phyloP scores from a whole-genome alignment of 2,329 filamentous ascomycete genomes.

The Dothiorella sarmentorum region DNA sequence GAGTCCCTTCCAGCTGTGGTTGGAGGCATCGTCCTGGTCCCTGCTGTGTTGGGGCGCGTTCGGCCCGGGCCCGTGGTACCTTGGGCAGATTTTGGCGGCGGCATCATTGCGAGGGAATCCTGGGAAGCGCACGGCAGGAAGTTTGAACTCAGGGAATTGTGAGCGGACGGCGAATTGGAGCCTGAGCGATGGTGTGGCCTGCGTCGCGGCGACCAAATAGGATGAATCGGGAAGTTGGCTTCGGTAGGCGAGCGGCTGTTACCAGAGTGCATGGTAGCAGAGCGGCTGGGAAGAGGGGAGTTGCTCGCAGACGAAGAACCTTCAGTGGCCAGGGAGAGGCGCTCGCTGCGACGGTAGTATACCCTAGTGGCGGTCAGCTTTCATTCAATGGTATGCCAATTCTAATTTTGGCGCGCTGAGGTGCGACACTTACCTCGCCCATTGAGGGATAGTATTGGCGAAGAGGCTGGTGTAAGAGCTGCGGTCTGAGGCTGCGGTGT shows the following conservation, averaged over 20 bases:
- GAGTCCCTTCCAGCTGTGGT: background rate
- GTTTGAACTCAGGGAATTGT: background rate
- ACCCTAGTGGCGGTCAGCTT: conserved; percentile 23
- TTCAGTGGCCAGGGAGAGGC: conserved; percentile 31
- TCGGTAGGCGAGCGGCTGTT: conserved; percentile 37
- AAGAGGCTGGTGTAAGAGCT: conserved; percentile 28
- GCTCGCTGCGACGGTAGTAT: conserved; percentile 38
- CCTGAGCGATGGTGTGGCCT: conserved; percentile 29
- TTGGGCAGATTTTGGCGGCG: background rate
- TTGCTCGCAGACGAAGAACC: conserved; percentile 17
- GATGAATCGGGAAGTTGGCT: conserved; percentile 33
- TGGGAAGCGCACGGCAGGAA: conserved; percentile 2
- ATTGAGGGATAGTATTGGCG: conserved; percentile 35
- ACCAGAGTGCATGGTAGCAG: conserved; percentile 35
- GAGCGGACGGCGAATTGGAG: background rate
- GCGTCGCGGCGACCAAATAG: conserved; percentile 38
- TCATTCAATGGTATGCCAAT: background rate
- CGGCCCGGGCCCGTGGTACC: background rate
- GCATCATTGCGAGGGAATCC: background rate
- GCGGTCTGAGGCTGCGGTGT: conserved; percentile 10
- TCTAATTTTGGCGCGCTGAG: background rate
- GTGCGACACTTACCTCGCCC: conserved; percentile 32
- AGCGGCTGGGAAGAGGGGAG: conserved; percentile 29
- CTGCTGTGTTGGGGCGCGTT: background rate
- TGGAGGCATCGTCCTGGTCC: conserved; percentile 6